These are phyloP conservation scores for Erigeron canadensis DNA, from an alignment of 129 eudicot species.

Conservation along the genomic window DNA sequence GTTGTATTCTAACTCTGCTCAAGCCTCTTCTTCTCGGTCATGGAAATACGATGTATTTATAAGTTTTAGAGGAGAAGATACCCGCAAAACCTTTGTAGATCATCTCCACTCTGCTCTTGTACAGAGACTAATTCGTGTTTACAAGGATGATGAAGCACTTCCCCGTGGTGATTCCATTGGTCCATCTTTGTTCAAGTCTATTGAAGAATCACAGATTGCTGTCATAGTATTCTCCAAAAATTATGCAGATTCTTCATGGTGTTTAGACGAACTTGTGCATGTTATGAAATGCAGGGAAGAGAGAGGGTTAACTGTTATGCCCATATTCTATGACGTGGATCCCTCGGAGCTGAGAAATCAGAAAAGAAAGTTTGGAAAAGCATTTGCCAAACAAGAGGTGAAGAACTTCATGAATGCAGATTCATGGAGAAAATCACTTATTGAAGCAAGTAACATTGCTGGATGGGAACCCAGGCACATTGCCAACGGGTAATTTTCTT, in stretches of 20 bases:
- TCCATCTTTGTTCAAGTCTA: not conserved
- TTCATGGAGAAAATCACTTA: not conserved
- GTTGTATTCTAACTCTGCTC: not conserved
- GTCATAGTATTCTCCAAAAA: constrained; percentile 2
- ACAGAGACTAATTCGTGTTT: not conserved
- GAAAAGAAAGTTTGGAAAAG: not conserved
- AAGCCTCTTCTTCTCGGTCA: not conserved
- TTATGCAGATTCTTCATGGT: constrained; percentile 2
- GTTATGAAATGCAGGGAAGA: not conserved
- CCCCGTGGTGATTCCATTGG: not conserved
- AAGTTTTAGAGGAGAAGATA: not conserved
- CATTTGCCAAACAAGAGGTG: not conserved
- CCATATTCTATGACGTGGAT: not conserved
- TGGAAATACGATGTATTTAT: not conserved
- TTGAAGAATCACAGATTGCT: not conserved
- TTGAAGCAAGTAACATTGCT: not conserved
- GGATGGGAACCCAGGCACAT: not conserved
- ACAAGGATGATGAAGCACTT: not conserved
- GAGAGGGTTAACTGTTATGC: not conserved
- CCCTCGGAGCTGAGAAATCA: not conserved
- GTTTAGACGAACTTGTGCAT: not conserved
- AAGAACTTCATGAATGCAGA: not conserved
- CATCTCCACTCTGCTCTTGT: not conserved
- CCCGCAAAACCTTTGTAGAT: not conserved
- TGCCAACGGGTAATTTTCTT: constrained; percentile 4